Evolutionary conservation across 768 basidiomycete species (phyloP), one percentile per base, ranked within the genome.

Genomic region (Tylopilus rubrobrunneus): DNA sequence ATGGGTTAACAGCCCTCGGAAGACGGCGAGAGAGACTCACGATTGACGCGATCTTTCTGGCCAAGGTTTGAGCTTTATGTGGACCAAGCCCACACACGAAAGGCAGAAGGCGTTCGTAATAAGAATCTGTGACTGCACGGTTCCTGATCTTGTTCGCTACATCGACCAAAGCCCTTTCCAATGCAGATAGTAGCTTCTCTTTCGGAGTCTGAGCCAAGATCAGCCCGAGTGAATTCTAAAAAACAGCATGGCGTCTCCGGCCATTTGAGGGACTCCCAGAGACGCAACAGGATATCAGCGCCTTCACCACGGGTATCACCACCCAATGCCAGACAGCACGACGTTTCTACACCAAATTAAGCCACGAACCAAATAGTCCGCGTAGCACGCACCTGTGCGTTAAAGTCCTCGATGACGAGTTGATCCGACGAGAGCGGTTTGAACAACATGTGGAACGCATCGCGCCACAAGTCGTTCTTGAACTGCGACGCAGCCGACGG

Each of bases 291-390:
- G 52, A 96, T 84, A 7, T 81, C 75, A 2, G 93, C 88, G 15
- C 93, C 95, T 68, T 96, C 90, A 10, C 93, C 94, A 23, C 96
- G 83, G 62, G 98, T 84, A 71, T 98, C 96, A 27, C 94, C 94
- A 6, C 90, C 92, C n/a, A 98, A 81, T 36, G 83, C 95, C 95
- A 98, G 10, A 95, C 90, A 4, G 95, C 90, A 41, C 95, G 85
- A 40, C 93, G 89, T 85, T 92, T 92, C 91, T 97, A 53, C 33
- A 45, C 39, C 44, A 12, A 49, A 49, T 31, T 57, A 19, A 61
- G 54, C 34, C 42, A 12, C 29, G 39, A 23, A 52, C 51, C 19
- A 33, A 31, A n/a, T 27, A 55, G 51, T 28, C 48, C 29, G 10
- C 51, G 19, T 14, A 34, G 15, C 42, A 57, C 73, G 36, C 54